Percentiles rank a stretch among this genome's conserved stretches.
These are phyloP conservation scores for Arachis stenosperma DNA, from an alignment of 306 rosid genomes.

Conservation along the genomic window DNA sequence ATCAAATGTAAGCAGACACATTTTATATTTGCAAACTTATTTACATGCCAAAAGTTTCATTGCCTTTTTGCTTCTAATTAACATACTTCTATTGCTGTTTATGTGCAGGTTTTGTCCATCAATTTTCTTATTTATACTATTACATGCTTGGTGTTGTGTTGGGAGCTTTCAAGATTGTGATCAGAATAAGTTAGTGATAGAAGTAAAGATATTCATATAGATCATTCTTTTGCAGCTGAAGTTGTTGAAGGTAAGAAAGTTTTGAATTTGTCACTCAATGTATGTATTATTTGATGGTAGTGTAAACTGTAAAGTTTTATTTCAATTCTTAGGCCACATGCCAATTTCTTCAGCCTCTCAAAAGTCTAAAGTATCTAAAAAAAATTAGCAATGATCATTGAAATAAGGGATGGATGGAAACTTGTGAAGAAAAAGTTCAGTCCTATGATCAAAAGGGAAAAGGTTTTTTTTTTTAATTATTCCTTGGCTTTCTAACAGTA, in stretches of 20 bases:
- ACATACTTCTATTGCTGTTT: conserved; percentile 6
- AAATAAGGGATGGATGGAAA: conserved; percentile 1
- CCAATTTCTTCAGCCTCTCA: not conserved
- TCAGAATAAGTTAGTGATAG: conserved; percentile 18
- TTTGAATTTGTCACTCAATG: not conserved
- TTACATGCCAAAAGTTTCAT: conserved; percentile 17
- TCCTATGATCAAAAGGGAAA: conserved; percentile 21
- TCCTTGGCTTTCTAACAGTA: conserved; percentile 37
- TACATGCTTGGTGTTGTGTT: conserved; percentile 40
- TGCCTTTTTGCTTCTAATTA: not conserved
- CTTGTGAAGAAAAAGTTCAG: not conserved
- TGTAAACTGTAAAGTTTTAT: conserved; percentile 7
- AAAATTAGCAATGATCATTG: conserved; percentile 20
- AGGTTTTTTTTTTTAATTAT: conserved; percentile 29
- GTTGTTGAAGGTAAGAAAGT: conserved; percentile 43
- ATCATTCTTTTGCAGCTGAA: conserved; percentile 34
- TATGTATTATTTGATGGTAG: not conserved
- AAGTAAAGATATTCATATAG: conserved; percentile 28
- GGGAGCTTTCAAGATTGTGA: conserved; percentile 44
- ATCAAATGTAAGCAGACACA: conserved; percentile 52
- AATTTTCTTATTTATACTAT: conserved; percentile 43
- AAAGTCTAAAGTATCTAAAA: not conserved
- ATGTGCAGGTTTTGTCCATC: conserved; percentile 61
- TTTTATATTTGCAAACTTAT: not conserved
- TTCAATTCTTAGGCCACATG: conserved; percentile 4